Base-by-base conservation (phyloP, 805 yeast genomes). In the Ogataea populi-albae region DNA sequence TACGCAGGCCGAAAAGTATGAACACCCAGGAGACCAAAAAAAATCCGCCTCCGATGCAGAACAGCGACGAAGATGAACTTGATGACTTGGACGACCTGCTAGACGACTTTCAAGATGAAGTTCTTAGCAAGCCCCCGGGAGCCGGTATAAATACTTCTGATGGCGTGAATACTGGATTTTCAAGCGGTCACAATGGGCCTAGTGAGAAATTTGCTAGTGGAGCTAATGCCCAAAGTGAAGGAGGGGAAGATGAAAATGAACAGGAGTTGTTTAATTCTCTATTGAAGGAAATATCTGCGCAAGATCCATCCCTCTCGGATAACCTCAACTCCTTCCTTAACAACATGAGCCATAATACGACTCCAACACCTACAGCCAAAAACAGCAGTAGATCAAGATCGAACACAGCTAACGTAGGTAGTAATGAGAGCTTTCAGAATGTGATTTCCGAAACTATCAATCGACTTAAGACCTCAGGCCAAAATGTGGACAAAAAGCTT, bases 31-130 rank as follows among this genome's bases (percentile, higher is more conserved):
- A n/a, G n/a, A n/a, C n/a, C n/a, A n/a, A n/a, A n/a, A n/a, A n/a
- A n/a, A n/a, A n/a, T n/a, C n/a, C n/a, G n/a, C n/a, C n/a, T n/a
- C n/a, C n/a, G n/a, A n/a, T n/a, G 12, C 18, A 22, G 17, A 12
- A 23, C 18, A 5, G 36, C 34, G 43, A 42, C 7, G 57, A 56
- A 38, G 94, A 55, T 51, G 93, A 85, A 44, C 71, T 86, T 43
- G 95, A 58, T 50, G 94, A 86, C 47, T 70, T 86, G 43, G 95
- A 86, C 47, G 95, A 86, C 50, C 68, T 86, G 41, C 67, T 91
- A 34, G 96, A 88, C 53, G 96, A 88, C 44, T 84, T 84, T 55
- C 86, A 81, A 26, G 86, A 80, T 41, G 86, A 79, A 38, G 70
- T 81, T 1, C 64, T 83, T 37, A 73, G 73, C 40, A 69, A 75